Conservation (phyloP, 176 grass and related monocot species). For the Canna indica region DNA sequence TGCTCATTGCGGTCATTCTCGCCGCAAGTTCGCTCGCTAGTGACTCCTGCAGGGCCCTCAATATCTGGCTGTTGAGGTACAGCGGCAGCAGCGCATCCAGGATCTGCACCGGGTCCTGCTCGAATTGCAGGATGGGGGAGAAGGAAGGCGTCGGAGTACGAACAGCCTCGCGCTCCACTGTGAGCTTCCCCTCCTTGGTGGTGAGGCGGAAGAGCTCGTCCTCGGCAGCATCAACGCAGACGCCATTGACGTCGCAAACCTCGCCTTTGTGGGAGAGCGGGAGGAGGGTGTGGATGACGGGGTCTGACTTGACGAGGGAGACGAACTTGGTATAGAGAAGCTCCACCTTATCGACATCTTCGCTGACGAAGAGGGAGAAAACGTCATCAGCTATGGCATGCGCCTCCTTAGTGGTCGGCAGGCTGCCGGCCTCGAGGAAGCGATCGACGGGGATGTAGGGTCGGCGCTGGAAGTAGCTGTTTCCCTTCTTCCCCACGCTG, state of each 20-base stretch:
- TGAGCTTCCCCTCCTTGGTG: conserved; percentile 12
- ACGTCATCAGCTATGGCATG: not conserved
- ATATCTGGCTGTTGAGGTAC: conserved; percentile 15
- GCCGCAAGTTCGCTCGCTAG: not conserved
- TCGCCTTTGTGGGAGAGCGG: conserved; percentile 1
- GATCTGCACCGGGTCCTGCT: conserved; percentile 11
- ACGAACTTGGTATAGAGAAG: conserved; percentile 10
- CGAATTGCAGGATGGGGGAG: conserved; percentile 9
- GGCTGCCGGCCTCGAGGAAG: not conserved
- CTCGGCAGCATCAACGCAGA: conserved; percentile 7
- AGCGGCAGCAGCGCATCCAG: conserved; percentile 2
- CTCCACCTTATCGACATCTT: conserved; percentile 6
- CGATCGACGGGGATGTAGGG: conserved; percentile 3
- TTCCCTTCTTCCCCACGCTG: conserved; percentile 7
- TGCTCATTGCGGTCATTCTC: conserved; percentile 8
- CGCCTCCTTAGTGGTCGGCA: conserved; percentile 4
- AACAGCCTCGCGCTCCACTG: not conserved
- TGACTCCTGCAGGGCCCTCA: conserved; percentile 10
- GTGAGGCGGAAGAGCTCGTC: conserved; percentile 14
- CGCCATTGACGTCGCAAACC: conserved; percentile 1
- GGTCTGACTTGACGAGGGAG: conserved; percentile 10
- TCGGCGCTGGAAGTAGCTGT: conserved; percentile 3
- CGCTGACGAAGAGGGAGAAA: conserved; percentile 11
- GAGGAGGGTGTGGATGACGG: conserved; percentile 13
- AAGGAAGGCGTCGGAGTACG: not conserved